Conservation (phyloP, 192 early-diverging fungal genomes). For the Coemansia sp. region DNA sequence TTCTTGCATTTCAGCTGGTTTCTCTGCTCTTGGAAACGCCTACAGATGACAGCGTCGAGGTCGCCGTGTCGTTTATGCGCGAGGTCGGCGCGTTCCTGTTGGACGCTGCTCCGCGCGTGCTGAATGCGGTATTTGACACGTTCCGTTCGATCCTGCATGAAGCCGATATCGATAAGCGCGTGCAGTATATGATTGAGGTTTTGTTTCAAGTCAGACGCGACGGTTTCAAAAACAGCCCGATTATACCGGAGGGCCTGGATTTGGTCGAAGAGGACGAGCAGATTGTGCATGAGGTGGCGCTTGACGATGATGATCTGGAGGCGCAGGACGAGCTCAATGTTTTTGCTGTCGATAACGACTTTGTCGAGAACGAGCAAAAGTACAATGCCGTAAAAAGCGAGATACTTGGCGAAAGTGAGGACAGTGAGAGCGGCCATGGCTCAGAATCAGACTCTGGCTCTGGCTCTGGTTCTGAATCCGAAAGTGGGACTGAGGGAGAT, state of each 20-base stretch:
- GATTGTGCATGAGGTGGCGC: slow-evolving; percentile 79
- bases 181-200: slow-evolving; percentile 97
- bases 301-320: slow-evolving; percentile 86
- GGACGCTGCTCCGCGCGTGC: slow-evolving; percentile 73
- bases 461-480: slow-evolving; percentile 34
- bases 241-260: slow-evolving; percentile 76
- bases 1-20: slow-evolving; percentile 84
- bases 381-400: slow-evolving; percentile 79
- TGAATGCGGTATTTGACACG: slow-evolving; percentile 86
- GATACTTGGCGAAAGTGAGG: slow-evolving; percentile 76
- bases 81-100: slow-evolving; percentile 82
- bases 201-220: slow-evolving; percentile 93
- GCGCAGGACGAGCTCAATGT: slow-evolving; percentile 80
- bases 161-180: slow-evolving; percentile 89
- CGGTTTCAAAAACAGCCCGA: slow-evolving; percentile 87
- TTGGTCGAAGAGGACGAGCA: slow-evolving; percentile 95
- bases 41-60: slow-evolving; percentile 95
- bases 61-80: slow-evolving; percentile 91
- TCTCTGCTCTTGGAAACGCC: slow-evolving; percentile 78
- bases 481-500: slow-evolving; percentile 48
- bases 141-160: slow-evolving; percentile 92
- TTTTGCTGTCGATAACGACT: slow-evolving; percentile 81
- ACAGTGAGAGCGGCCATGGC: slow-evolving; percentile 53
- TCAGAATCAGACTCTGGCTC: slow-evolving; percentile 17
- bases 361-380: slow-evolving; percentile 77